phyloP scores from a whole-genome alignment of 2,329 filamentous ascomycete species.

The Calonectria ilicicola region DNA sequence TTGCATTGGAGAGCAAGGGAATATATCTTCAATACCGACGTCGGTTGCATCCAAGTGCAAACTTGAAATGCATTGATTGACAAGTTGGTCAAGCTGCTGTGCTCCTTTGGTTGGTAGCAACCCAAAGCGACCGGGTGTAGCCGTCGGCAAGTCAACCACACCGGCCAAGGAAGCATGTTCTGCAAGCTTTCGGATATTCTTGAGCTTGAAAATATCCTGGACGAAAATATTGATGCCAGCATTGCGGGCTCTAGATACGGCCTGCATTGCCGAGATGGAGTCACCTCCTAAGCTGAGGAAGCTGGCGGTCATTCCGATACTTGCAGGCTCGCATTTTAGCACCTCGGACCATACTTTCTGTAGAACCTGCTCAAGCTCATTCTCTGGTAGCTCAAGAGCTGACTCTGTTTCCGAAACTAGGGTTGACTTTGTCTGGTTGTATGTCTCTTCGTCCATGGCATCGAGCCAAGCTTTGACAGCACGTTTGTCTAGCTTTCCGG shows the following conservation, averaged over 20 bases:
- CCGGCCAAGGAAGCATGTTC: neutral
- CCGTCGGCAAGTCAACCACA: neutral
- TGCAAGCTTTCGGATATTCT: neutral
- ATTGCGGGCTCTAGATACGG: neutral
- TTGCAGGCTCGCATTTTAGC: neutral
- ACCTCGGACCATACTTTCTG: neutral
- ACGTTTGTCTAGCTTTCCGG: neutral
- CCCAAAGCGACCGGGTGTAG: neutral
- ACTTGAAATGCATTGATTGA: neutral
- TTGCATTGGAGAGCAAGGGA: neutral
- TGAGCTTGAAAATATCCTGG: neutral
- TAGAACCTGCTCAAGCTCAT: neutral
- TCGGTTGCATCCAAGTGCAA: neutral
- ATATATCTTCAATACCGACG: neutral
- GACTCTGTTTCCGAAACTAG: neutral
- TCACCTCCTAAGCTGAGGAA: neutral
- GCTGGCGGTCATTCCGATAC: neutral
- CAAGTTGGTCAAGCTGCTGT: neutral
- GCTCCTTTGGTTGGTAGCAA: neutral
- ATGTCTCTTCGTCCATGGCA: neutral
- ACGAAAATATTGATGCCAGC: neutral
- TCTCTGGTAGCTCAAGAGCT: neutral
- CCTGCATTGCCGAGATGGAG: neutral
- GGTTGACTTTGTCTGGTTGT: neutral
- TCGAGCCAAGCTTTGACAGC: neutral